Evolutionary conservation across 495 filamentous ascomycete species (phyloP).

Genomic region (Penicillium cinerascens): DNA sequence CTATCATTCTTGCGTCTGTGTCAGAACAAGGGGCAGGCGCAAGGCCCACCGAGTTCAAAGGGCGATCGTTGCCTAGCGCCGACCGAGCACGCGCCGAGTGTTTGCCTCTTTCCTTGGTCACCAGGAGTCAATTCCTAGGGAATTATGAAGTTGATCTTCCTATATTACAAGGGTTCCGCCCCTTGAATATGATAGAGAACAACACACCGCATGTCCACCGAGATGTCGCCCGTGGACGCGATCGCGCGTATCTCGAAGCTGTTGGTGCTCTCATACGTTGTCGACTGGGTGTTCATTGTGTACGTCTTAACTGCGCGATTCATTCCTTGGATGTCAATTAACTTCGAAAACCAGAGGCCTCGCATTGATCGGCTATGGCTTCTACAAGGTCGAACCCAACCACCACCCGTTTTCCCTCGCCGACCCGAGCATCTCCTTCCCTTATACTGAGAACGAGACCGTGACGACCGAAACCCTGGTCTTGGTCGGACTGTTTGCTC

Average conservation of each 20-base stretch:
- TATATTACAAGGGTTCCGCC: background rate
- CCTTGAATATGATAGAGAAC: background rate
- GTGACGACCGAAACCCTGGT: constrained; percentile 50
- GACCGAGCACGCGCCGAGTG: background rate
- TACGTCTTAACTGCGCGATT: constrained; percentile 20
- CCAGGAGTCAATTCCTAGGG: background rate
- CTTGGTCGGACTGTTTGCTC: constrained; percentile 49
- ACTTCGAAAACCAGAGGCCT: constrained; percentile 29
- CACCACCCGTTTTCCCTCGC: constrained; percentile 46
- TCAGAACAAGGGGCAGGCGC: too few species aligned
- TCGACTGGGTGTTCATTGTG: constrained; percentile 55
- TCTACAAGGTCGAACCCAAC: constrained; percentile 40
- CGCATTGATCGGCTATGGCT: constrained; percentile 44
- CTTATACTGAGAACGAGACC: constrained; percentile 51
- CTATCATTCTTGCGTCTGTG: background rate
- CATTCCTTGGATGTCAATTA: background rate
- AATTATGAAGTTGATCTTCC: background rate
- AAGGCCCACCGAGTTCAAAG: background rate
- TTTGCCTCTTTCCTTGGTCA: background rate
- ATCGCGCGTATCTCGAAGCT: constrained; percentile 30
- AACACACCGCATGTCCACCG: background rate
- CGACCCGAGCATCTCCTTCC: constrained; percentile 58
- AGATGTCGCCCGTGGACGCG: constrained; percentile 4
- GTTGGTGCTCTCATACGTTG: constrained; percentile 47
- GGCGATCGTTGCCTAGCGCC: constrained; percentile 1